Evolutionary conservation across 176 grass and related monocot species (phyloP), one percentile per base, ranked within the genome.

Genomic region (Triticum turgidum): DNA sequence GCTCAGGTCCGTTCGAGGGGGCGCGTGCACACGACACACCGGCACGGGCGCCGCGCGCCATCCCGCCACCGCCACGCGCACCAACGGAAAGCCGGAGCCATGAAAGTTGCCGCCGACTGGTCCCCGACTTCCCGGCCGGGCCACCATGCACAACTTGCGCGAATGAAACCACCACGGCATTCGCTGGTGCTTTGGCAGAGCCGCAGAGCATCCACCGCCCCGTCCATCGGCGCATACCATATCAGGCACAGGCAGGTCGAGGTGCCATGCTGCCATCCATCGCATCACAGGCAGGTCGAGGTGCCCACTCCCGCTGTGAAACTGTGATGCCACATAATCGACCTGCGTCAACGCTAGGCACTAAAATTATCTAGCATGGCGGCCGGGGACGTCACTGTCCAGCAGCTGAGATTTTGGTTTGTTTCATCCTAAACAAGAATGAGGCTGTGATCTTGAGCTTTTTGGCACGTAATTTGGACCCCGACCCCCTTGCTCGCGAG

Each of bases 391-490:
- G 78, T 89, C 83, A 30, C 71, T 62, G 29, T 82, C 70, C 18
- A 25, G 2, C 11, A 30, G 11, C 70, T 17, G 65, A n/a, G 47
- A 61, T 13, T 9, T 2, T 25, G 13, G 18, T 33, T 61, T 15
- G 21, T 22, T 51, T 86, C 9, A 51, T 82, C 83, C 61, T 61
- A 77, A 33, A 61, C 61, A 62, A 70, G 27, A n/a, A 39, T 1
- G 32, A 10, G 30, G 78, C 11, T 3, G 11, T 32, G 20, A 64
- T 20, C 20, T 52, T 59, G 17, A 59, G 11, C 6, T 34, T 90
- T 86, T 90, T 64, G 27, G 51, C 70, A 11, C 5, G 83, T 81
- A 69, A 89, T 34, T 32, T 59, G 83, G 25, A 69, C 56, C 66
- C 34, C 21, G 58, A 66, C 29, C 9, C 47, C 24, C 7, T 18